These are phyloP conservation scores for Salvia sclarea DNA, from an alignment of 305 asterid genomes.

Conservation along the genomic window DNA sequence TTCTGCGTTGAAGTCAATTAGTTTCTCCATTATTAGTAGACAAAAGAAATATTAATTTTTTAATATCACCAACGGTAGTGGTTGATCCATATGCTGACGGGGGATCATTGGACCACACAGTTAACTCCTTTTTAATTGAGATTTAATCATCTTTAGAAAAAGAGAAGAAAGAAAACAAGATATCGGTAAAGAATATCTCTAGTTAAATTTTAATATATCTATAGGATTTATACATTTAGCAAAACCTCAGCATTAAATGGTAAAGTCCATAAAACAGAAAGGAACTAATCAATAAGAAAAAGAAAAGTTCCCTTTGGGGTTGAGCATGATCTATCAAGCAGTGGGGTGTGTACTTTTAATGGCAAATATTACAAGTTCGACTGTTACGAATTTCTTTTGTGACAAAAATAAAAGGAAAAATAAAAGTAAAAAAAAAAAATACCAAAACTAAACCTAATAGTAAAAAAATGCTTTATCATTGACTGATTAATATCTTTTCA, in stretches of 20 bases:
- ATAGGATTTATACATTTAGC: background rate
- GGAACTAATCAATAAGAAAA: no score
- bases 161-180: background rate
- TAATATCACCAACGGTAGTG: constrained; percentile 31
- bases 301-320: no score
- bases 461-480: background rate
- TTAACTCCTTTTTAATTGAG: background rate
- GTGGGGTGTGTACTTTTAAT: no score
- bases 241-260: background rate
- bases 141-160: background rate
- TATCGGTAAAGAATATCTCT: background rate
- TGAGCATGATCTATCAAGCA: no score
- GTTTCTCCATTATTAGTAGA: constrained; percentile 27
- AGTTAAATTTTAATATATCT: no score
- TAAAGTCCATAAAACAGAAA: no score
- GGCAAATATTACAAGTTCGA: no score
- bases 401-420: no score
- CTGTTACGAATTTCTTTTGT: no score
- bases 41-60: constrained; percentile 26
- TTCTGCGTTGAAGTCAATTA: constrained; percentile 35
- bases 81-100: constrained; percentile 26
- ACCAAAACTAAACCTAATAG: background rate
- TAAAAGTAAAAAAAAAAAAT: no score
- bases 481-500: background rate
- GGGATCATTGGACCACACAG: constrained; percentile 39